Evolutionary conservation across 2,329 filamentous ascomycete genomes (phyloP).

Genomic region (Lecanoromycetidae sp.): DNA sequence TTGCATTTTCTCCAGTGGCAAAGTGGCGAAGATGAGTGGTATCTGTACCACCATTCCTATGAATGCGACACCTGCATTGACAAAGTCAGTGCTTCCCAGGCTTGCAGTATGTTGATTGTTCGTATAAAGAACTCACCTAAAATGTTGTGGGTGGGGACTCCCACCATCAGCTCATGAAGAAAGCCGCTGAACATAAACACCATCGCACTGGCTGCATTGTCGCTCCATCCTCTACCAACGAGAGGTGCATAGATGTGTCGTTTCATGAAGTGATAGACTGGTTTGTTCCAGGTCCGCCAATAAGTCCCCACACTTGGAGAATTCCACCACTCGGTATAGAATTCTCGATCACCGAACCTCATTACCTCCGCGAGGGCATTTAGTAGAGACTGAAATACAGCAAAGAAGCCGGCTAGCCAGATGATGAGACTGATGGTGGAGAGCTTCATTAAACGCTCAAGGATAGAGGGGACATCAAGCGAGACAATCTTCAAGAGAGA

Average conservation of each 20-base stretch:
- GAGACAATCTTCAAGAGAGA: conserved; percentile 76
- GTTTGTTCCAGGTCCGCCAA: conserved; percentile 96
- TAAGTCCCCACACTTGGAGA: conserved; percentile 72
- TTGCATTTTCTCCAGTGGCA: conserved; percentile 65
- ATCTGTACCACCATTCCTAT: conserved; percentile 88
- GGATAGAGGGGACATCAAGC: conserved; percentile 66
- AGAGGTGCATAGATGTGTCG: conserved; percentile 85
- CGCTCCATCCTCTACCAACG: conserved; percentile 68
- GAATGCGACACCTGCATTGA: conserved; percentile 86
- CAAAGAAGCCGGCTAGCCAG: conserved; percentile 96
- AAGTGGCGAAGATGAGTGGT: conserved; percentile 71
- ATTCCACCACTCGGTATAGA: conserved; percentile 99
- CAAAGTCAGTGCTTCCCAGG: too few relatives aligned
- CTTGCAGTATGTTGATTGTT: too few relatives aligned
- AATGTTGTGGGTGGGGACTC: conserved; percentile 86
- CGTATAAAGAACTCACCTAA: conserved; percentile 58
- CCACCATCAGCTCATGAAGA: conserved; percentile 83
- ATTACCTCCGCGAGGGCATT: conserved; percentile 86
- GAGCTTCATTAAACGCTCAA: conserved; percentile 85
- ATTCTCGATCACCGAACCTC: conserved; percentile 81
- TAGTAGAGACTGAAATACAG: conserved; percentile 81
- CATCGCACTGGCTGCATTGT: conserved; percentile 56
- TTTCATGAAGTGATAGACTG: conserved; percentile 93
- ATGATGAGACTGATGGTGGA: conserved; percentile 91
- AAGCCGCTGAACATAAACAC: conserved; percentile 85